These are phyloP conservation scores for Gynostemma pentaphyllum DNA, from an alignment of 306 rosid genomes.

Conservation along the genomic window DNA sequence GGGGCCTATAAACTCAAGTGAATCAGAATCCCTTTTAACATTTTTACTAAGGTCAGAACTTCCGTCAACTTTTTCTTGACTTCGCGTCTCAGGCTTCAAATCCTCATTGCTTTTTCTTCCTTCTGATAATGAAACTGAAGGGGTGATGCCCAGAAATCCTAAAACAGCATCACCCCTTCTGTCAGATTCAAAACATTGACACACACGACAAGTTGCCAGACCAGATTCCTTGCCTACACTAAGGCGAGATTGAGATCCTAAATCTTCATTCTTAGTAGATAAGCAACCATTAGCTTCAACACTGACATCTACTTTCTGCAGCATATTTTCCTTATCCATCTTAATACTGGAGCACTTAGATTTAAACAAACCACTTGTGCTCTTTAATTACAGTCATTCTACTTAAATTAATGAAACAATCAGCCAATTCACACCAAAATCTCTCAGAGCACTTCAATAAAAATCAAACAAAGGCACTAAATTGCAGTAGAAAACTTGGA, in stretches of 20 bases:
- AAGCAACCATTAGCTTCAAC: conserved; percentile 23
- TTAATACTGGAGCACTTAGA: conserved; percentile 10
- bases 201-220: conserved; percentile 69
- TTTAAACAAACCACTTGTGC: conserved; percentile 10
- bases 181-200: conserved; percentile 89
- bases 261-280: conserved; percentile 28
- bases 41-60: conserved; percentile 18
- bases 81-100: conserved; percentile 19
- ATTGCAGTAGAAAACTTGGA: not conserved
- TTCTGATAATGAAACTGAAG: conserved; percentile 38
- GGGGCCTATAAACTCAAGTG: conserved; percentile 73
- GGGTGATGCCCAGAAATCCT: conserved; percentile 50
- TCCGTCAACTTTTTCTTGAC: conserved; percentile 14
- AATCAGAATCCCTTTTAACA: conserved; percentile 30
- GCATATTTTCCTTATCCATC: conserved; percentile 37
- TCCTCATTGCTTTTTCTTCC: conserved; percentile 21
- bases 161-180: conserved; percentile 67
- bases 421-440: conserved; percentile 3
- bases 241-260: conserved; percentile 34
- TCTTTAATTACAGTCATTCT: conserved; percentile 24
- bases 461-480: not conserved
- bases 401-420: not conserved
- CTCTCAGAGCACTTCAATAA: not conserved
- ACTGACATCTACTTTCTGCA: conserved; percentile 23
- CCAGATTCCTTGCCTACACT: conserved; percentile 53